Conservation (phyloP, 495 filamentous ascomycete species). For the Coniosporium apollinis region DNA sequence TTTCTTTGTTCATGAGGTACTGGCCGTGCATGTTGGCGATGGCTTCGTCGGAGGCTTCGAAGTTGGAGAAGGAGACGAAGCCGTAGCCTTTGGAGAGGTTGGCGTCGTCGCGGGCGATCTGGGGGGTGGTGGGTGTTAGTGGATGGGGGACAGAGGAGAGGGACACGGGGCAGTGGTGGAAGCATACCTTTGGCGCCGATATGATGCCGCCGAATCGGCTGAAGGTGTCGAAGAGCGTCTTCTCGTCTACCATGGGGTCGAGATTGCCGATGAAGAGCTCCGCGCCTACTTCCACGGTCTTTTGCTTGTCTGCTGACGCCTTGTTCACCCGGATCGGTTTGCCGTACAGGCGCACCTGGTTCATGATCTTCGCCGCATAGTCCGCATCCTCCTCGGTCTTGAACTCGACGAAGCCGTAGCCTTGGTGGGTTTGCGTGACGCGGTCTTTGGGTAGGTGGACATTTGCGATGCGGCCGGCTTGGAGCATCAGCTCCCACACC, state of each 20-base stretch:
- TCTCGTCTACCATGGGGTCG: slow-evolving; percentile 88
- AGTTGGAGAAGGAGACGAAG: slow-evolving; percentile 85
- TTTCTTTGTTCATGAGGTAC: slow-evolving; percentile 90
- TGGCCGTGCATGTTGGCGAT: slow-evolving; percentile 90
- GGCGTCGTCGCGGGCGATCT: slow-evolving; percentile 82
- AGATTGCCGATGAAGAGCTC: slow-evolving; percentile 96
- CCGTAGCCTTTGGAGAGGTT: slow-evolving; percentile 91
- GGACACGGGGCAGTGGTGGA: too few relatives aligned
- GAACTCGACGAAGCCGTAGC: slow-evolving; percentile 98
- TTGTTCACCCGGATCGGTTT: slow-evolving; percentile 98
- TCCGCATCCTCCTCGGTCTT: slow-evolving; percentile 92
- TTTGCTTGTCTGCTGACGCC: slow-evolving; percentile 89
- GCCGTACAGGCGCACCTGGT: slow-evolving; percentile 79
- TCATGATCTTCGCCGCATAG: slow-evolving; percentile 94
- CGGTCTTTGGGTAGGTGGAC: slow-evolving; percentile 96
- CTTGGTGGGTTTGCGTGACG: slow-evolving; percentile 90
- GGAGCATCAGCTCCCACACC: slow-evolving; percentile 94
- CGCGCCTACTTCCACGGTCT: slow-evolving; percentile 85
- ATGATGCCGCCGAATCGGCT: slow-evolving; percentile 78
- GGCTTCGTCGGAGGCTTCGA: slow-evolving; percentile 87
- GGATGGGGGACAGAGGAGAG: too few relatives aligned
- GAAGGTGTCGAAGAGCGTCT: slow-evolving; percentile 95
- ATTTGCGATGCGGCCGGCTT: slow-evolving; percentile 90
- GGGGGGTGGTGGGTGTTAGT: too few relatives aligned
- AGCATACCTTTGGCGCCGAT: slow-evolving; percentile 56